Conservation (phyloP, 2,329 filamentous ascomycete genomes). For the Apiospora arundinis region DNA sequence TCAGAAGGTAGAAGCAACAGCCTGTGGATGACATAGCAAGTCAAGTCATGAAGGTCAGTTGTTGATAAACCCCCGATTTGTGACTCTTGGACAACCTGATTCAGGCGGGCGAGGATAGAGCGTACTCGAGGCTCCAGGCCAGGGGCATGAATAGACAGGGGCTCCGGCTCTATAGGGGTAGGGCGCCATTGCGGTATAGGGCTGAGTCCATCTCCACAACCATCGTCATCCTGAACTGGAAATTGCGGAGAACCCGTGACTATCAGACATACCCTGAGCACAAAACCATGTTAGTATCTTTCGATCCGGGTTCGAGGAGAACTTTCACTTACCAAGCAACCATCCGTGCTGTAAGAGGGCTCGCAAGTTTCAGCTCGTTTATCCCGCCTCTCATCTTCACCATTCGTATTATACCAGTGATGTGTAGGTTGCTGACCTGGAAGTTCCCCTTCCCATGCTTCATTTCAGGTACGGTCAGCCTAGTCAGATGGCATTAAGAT, state of each 20-base stretch:
- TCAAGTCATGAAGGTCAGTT: slow-evolving; percentile 59
- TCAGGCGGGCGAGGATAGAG: not conserved
- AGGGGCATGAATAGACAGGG: not conserved
- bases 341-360: slow-evolving; percentile 62
- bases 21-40: slow-evolving; percentile 59
- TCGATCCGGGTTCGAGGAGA: not conserved
- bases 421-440: slow-evolving; percentile 51
- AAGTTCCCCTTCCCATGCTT: slow-evolving; percentile 61
- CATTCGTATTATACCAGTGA: slow-evolving; percentile 56
- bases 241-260: slow-evolving; percentile 61
- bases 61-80: slow-evolving; percentile 36
- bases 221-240: slow-evolving; percentile 54
- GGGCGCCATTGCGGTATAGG: slow-evolving; percentile 56
- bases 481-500: not conserved
- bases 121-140: not conserved
- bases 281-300: not conserved
- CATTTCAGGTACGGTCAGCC: not conserved
- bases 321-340: slow-evolving; percentile 52
- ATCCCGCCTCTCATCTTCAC: slow-evolving; percentile 59
- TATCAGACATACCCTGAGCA: slow-evolving; percentile 61
- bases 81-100: not conserved
- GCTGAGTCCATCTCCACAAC: slow-evolving; percentile 54
- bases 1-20: slow-evolving; percentile 43
- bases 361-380: slow-evolving; percentile 51
- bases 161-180: slow-evolving; percentile 10